Percentiles rank a stretch among this genome's conserved stretches.
These are phyloP conservation scores for Cyberlindnera mrakii DNA, from an alignment of 805 yeast genomes.

Conservation along the genomic window DNA sequence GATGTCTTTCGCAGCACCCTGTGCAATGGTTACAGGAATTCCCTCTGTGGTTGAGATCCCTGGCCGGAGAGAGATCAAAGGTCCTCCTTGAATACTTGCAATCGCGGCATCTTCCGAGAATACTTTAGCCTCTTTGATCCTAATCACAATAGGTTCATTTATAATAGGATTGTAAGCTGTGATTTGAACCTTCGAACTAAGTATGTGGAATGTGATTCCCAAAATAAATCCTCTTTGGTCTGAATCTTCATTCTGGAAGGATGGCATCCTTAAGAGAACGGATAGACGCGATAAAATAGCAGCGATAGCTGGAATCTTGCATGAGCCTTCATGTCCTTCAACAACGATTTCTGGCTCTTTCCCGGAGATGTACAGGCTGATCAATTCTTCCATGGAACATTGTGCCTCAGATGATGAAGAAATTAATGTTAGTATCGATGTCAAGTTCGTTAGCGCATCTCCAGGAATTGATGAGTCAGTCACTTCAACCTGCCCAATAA, in stretches of 20 bases:
- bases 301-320: conserved; percentile 21
- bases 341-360: conserved; percentile 26
- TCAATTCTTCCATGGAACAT: conserved; percentile 25
- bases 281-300: conserved; percentile 20
- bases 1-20: conserved; percentile 43
- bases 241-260: conserved; percentile 12
- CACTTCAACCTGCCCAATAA: conserved; percentile 28
- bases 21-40: conserved; percentile 39
- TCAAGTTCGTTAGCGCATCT: conserved; percentile 12
- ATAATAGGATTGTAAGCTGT: conserved; percentile 47
- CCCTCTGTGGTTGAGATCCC: conserved; percentile 46
- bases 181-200: conserved; percentile 49
- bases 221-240: conserved; percentile 35
- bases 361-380: conserved; percentile 37
- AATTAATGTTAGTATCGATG: conserved; percentile 13
- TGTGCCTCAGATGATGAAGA: conserved; percentile 14
- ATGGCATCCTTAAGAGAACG: conserved; percentile 26
- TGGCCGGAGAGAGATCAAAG: conserved; percentile 40
- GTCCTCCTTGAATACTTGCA: conserved; percentile 39
- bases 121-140: conserved; percentile 42
- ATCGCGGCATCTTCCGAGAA: conserved; percentile 38
- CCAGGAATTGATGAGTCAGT: conserved; percentile 20
- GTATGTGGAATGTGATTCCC: conserved; percentile 46
- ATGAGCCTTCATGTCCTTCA: conserved; percentile 22
- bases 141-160: conserved; percentile 39